Evolutionary conservation across 768 basidiomycete species (phyloP).

Genomic region (Naganishia vaughanmartiniae): DNA sequence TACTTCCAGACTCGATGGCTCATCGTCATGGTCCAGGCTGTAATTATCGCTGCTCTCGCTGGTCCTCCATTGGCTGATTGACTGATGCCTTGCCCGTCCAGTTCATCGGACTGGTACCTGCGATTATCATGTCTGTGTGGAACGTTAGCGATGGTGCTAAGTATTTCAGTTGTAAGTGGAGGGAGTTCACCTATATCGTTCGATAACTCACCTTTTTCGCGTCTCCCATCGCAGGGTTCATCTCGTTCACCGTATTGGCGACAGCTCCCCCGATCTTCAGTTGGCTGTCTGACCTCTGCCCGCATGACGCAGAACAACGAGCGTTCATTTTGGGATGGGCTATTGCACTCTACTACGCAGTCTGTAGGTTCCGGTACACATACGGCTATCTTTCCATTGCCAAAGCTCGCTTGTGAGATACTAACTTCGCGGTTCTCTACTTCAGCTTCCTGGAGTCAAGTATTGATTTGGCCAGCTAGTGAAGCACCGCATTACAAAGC

Average conservation of each 20-base stretch:
- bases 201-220: neutral
- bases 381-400: neutral
- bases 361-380: conserved; percentile 27
- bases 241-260: conserved; percentile 38
- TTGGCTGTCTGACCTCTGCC: conserved; percentile 47
- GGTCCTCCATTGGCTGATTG: no score
- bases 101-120: conserved; percentile 39
- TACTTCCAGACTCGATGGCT: conserved; percentile 43
- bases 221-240: conserved; percentile 34
- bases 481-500: conserved; percentile 43
- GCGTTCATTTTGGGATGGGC: conserved; percentile 44
- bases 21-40: conserved; percentile 39
- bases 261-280: conserved; percentile 45
- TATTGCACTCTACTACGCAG: conserved; percentile 44
- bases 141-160: conserved; percentile 42
- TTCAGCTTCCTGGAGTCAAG: conserved; percentile 41
- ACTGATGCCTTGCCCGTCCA: neutral
- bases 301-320: conserved; percentile 45
- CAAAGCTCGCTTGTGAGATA: neutral
- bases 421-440: neutral
- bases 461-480: conserved; percentile 44
- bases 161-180: conserved; percentile 42
- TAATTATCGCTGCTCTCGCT: neutral
- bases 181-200: neutral
- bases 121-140: conserved; percentile 48